Evolutionary conservation across 148 eudicot genomes (phyloP), one percentile per base, ranked within the genome.

Genomic region (Camellia sinensis): DNA sequence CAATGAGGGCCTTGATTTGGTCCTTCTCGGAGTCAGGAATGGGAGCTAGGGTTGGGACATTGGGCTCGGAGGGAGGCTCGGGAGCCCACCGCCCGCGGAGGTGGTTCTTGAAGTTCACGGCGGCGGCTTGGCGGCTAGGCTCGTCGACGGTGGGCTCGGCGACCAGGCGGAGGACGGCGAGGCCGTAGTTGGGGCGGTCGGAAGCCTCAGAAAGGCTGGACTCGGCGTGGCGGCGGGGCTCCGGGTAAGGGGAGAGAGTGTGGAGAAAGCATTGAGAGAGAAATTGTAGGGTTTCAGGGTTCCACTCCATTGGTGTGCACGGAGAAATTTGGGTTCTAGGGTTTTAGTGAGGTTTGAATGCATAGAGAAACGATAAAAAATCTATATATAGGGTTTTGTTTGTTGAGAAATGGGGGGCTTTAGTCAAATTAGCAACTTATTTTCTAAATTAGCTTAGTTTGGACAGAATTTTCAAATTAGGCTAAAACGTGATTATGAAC

Each of bases 91-190:
- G 92, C 37, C 87, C 73, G 59, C 89, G 90, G 79, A 96, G 92
- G 80, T 90, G 93, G 80, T 96, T 96, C 69, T 96, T 93, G 85
- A 96, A 93, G 92, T 89, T 89, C 43, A 96, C 98, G 6, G 98
- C 92, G 19, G 99, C 98, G 10, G 98, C 85, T 45, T 89, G 97
- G 61, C 92, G 92, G 87, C 89, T 84, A 78, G 89, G 82, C 72
- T 88, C 92, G 54, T 92, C 95, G 45, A 92, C 83, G 3, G 95
- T 56, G 62, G 88, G 84, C 50, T 89, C 89, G 6, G 93, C 88
- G 10, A 96, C 89, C 15, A 96, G 92, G 41, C 89, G 90, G 83
- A 96, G 99, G 52, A 96, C 94, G 40, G 95, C 94, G 21, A 93
- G 89, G 43, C 89, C 95, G 69, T 84, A 96, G 87, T 90, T 92